Evolutionary conservation across 2,329 filamentous ascomycete species (phyloP).

Genomic region (Claviceps cyperi): DNA sequence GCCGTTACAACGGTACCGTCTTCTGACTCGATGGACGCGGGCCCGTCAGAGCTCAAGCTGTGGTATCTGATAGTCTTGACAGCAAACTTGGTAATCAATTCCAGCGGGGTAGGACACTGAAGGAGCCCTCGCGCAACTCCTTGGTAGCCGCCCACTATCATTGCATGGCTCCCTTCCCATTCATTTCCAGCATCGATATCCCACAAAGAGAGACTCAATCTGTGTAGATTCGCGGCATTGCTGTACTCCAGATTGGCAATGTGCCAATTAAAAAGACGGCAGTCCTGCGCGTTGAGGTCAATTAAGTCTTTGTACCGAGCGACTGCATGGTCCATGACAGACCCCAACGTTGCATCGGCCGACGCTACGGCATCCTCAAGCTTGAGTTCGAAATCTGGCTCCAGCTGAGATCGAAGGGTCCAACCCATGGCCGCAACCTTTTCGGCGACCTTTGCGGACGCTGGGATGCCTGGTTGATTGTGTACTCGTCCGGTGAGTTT

Average conservation of each 20-base stretch:
- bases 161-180: slow-evolving; percentile 87
- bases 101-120: slow-evolving; percentile 59
- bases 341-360: slow-evolving; percentile 62
- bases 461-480: slow-evolving; percentile 52
- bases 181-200: slow-evolving; percentile 97
- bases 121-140: slow-evolving; percentile 80
- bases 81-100: slow-evolving; percentile 58
- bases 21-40: slow-evolving; percentile 56
- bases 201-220: slow-evolving; percentile 80
- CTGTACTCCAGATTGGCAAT: slow-evolving; percentile 97
- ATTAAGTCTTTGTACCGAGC: slow-evolving; percentile 73
- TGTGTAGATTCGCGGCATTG: slow-evolving; percentile 77
- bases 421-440: slow-evolving; percentile 76
- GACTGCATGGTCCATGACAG: slow-evolving; percentile 86
- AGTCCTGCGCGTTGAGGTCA: slow-evolving; percentile 71
- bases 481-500: slow-evolving; percentile 60
- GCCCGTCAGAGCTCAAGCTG: slow-evolving; percentile 26
- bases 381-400: slow-evolving; percentile 53
- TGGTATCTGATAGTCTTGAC: slow-evolving; percentile 61
- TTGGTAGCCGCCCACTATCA: slow-evolving; percentile 88
- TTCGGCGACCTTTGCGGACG: slow-evolving; percentile 57
- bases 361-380: slow-evolving; percentile 50
- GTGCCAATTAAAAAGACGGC: slow-evolving; percentile 92
- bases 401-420: slow-evolving; percentile 50
- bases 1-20: slow-evolving; percentile 65